Evolutionary conservation across 805 yeast species (phyloP).

Genomic region (Cyberlindnera euphorbiae): DNA sequence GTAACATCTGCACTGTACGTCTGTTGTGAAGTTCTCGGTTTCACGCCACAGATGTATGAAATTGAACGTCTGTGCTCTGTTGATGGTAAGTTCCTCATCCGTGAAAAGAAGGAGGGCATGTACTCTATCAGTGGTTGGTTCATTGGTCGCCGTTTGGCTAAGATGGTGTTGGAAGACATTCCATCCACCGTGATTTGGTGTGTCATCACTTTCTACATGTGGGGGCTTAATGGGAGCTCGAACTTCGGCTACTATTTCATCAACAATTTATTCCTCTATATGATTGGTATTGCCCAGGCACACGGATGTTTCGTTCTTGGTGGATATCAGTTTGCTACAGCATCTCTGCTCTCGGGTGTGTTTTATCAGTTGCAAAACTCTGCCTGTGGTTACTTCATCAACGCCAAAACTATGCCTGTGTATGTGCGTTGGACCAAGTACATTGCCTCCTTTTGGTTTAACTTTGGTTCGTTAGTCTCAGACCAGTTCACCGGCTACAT

Average conservation of each 20-base stretch:
- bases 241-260: conserved; percentile 62
- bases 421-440: conserved; percentile 85
- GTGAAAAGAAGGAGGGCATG: conserved; percentile 24
- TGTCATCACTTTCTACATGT: conserved; percentile 67
- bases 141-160: conserved; percentile 49
- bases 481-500: conserved; percentile 59
- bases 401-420: conserved; percentile 70
- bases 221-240: conserved; percentile 52
- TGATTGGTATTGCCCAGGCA: conserved; percentile 53
- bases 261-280: conserved; percentile 49
- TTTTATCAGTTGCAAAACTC: conserved; percentile 50
- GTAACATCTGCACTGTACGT: conserved; percentile 47
- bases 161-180: conserved; percentile 64
- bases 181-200: conserved; percentile 57
- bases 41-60: conserved; percentile 52
- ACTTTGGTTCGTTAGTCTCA: conserved; percentile 62
- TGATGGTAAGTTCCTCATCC: conserved; percentile 54
- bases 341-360: conserved; percentile 17
- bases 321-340: conserved; percentile 17
- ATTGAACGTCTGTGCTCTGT: conserved; percentile 50
- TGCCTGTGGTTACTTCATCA: conserved; percentile 79
- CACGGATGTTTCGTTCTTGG: conserved; percentile 28
- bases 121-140: conserved; percentile 22
- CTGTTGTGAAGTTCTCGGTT: conserved; percentile 49
- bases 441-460: conserved; percentile 72